phyloP scores from a whole-genome alignment of 768 basidiomycete genomes.

The Pisolithus marmoratus region DNA sequence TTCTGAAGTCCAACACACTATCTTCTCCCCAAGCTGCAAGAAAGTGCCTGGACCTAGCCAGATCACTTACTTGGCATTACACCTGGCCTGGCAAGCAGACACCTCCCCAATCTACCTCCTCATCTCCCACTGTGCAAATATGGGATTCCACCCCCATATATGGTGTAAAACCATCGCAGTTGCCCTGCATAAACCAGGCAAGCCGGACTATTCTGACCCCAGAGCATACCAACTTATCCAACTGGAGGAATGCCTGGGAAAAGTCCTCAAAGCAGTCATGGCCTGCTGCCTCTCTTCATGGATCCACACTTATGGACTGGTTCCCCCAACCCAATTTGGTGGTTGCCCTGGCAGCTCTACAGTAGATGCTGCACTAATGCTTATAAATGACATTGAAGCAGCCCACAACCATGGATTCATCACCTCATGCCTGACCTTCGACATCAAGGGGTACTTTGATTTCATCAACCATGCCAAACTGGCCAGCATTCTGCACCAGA shows the following conservation, averaged over 20 bases:
- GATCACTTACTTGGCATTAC: background rate
- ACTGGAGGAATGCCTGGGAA: slow-evolving; percentile 31
- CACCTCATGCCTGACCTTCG: no score
- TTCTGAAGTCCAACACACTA: background rate
- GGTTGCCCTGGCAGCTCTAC: slow-evolving; percentile 9
- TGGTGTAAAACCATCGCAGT: slow-evolving; percentile 28
- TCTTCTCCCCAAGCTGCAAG: background rate
- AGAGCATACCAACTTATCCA: slow-evolving; percentile 31
- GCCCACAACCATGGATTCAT: no score
- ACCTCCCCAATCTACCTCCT: background rate
- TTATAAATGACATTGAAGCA: no score
- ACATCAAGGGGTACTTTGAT: no score
- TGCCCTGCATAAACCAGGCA: slow-evolving; percentile 30
- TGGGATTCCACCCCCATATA: background rate
- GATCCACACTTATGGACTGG: slow-evolving; percentile 17
- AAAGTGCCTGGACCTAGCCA: background rate
- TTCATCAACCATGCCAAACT: no score
- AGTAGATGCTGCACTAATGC: background rate
- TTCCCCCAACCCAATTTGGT: slow-evolving; percentile 26
- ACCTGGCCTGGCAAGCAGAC: background rate
- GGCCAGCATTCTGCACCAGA: background rate
- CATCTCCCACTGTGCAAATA: background rate
- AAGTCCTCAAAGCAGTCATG: slow-evolving; percentile 25
- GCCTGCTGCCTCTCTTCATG: slow-evolving; percentile 19
- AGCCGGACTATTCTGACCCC: slow-evolving; percentile 31